Evolutionary conservation across 2,329 filamentous ascomycete genomes (phyloP).

Genomic region (Pyrenochaeta sp.): DNA sequence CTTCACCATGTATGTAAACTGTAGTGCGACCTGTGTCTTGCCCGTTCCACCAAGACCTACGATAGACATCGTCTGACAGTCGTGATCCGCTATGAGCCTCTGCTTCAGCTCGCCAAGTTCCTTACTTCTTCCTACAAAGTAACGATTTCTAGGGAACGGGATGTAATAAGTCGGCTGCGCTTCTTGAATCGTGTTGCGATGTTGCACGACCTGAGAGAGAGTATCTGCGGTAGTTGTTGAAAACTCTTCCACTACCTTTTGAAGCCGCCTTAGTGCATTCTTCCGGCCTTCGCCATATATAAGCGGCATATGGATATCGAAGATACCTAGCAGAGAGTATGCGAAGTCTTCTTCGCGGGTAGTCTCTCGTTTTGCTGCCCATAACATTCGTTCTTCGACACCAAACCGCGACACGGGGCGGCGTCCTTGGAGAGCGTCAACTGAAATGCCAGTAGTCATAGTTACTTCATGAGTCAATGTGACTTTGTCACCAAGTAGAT

Average conservation of each 20-base stretch:
- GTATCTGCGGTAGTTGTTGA: no score
- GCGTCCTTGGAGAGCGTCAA: background rate
- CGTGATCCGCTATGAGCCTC: slow-evolving; percentile 29
- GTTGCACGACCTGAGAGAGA: no score
- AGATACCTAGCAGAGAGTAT: slow-evolving; percentile 25
- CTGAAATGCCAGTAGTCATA: slow-evolving; percentile 9
- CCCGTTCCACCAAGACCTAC: slow-evolving; percentile 40
- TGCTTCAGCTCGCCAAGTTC: slow-evolving; percentile 35
- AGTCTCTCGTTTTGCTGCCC: slow-evolving; percentile 26
- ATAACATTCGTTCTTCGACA: slow-evolving; percentile 22
- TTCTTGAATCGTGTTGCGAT: no score
- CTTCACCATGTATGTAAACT: slow-evolving; percentile 37
- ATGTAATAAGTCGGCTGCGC: no score
- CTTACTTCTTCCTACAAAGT: slow-evolving; percentile 34
- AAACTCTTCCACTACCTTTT: slow-evolving; percentile 9
- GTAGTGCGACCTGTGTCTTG: slow-evolving; percentile 44
- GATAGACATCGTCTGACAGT: slow-evolving; percentile 36
- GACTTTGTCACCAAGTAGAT: slow-evolving; percentile 7
- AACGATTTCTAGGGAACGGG: slow-evolving; percentile 33
- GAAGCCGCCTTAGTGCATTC: slow-evolving; percentile 13
- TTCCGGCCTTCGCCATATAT: slow-evolving; percentile 38
- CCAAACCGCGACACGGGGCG: slow-evolving; percentile 8
- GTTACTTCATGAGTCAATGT: slow-evolving; percentile 3
- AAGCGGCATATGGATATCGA: slow-evolving; percentile 32
- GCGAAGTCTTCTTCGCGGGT: slow-evolving; percentile 23